Base-by-base conservation (phyloP, 768 basidiomycete genomes). In the Mycena belliarum region DNA sequence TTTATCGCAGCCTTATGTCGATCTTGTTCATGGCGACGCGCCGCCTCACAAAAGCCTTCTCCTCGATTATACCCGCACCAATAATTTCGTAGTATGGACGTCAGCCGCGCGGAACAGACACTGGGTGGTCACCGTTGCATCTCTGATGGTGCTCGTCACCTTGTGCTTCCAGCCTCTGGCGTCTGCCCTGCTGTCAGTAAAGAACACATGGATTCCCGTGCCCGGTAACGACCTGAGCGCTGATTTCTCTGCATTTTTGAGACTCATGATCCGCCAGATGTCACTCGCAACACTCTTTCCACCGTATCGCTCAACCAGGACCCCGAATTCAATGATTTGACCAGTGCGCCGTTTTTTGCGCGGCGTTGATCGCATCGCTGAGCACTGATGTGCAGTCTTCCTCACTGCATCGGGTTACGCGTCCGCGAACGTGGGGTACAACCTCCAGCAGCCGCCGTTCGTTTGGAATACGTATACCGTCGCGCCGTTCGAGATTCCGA, bases 331-430 rank as follows among this genome's bases (percentile, higher is more conserved):
- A 65, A 72, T 26, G 81, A 84, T 63, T 65, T 84, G 37, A 80
- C 79, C 0, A 69, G 82, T 82, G 49, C 52, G 77, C 63, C 42
- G 20, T 26, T 18, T 50, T 32, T 48, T 50, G 41, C 25, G n/a
- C 9, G 42, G 23, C 32, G 11, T 38, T 37, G n/a, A 47, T 32
- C 33, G 16, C 4, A 44, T 29, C 26, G 28, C 24, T 61, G 25
- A 59, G 12, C 12, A 16, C 11, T 32, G 44, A 56, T 20, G 28
- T 9, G 12, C 59, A 83, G 80, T 76, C 4, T 84, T 83, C 68
- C 66, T 82, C 38, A 76, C 79, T 37, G 83, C 82, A 9, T 79
- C 83, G 9, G 83, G 83, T 14, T 84, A 77, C 59, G 80, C 83
- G 14, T 77, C 79, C 11, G 78, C 82, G 7, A 73, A 74, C 2